Evolutionary conservation across 768 basidiomycete genomes (phyloP).

Genomic region (Solioccasus polychromus): DNA sequence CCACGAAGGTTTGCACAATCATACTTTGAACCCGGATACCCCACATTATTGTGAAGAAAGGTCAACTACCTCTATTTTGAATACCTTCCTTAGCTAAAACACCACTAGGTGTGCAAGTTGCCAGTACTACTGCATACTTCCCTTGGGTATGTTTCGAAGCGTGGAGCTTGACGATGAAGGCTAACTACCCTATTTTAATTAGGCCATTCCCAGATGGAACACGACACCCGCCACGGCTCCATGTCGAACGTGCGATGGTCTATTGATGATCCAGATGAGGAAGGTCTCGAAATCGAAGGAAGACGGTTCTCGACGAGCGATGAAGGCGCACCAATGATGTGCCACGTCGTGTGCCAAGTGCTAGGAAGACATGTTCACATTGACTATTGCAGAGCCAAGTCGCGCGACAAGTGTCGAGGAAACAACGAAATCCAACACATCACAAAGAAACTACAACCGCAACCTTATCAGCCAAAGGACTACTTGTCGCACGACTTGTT

Average conservation of each 20-base stretch:
- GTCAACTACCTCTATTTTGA: slow-evolving; percentile 22
- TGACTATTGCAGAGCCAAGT: slow-evolving; percentile 48
- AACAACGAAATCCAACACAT: slow-evolving; percentile 48
- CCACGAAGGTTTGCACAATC: slow-evolving; percentile 48
- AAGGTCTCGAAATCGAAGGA: slow-evolving; percentile 47
- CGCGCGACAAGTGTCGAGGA: slow-evolving; percentile 32
- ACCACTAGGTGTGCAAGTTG: slow-evolving; percentile 47
- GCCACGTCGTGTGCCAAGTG: slow-evolving; percentile 50
- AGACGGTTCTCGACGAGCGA: slow-evolving; percentile 50
- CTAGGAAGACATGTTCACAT: slow-evolving; percentile 55
- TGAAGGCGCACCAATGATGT: slow-evolving; percentile 62
- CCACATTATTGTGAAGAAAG: slow-evolving; percentile 55
- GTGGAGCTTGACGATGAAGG: background rate
- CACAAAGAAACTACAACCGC: slow-evolving; percentile 36
- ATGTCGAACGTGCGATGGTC: slow-evolving; percentile 58
- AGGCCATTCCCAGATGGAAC: slow-evolving; percentile 58
- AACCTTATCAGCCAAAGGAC: slow-evolving; percentile 49
- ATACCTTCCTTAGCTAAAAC: slow-evolving; percentile 4
- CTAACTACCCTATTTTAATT: slow-evolving; percentile 1
- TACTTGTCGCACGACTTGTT: slow-evolving; percentile 51
- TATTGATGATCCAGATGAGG: slow-evolving; percentile 47
- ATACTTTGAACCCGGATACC: slow-evolving; percentile 38
- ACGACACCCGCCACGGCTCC: slow-evolving; percentile 59
- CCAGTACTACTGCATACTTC: slow-evolving; percentile 56
- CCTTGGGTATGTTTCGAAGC: slow-evolving; percentile 40